Conservation (phyloP, 495 filamentous ascomycete genomes). For the Glarea lozoyensis region DNA sequence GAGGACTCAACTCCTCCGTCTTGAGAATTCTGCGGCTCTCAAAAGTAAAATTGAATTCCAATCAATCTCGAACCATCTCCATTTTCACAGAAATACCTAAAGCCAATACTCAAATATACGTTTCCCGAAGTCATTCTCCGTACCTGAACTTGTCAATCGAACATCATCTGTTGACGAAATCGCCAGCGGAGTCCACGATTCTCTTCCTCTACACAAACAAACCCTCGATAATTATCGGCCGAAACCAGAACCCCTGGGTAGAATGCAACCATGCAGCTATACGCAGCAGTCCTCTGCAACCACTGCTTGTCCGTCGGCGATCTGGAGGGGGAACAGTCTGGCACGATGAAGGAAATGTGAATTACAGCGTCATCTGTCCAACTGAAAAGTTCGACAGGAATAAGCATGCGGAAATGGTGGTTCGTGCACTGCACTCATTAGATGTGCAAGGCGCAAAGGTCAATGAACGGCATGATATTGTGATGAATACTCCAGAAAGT, state of each 20-base stretch:
- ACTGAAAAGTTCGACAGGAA: constrained; percentile 65
- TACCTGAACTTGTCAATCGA: constrained; percentile 94
- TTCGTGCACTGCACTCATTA: constrained; percentile 56
- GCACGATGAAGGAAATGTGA: constrained; percentile 86
- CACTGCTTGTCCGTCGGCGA: constrained; percentile 66
- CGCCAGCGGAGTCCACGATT: constrained; percentile 58
- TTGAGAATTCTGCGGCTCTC: too few species aligned
- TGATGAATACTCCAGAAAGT: constrained; percentile 44
- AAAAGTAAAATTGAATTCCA: neutral
- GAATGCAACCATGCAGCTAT: constrained; percentile 61
- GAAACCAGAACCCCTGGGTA: constrained; percentile 96
- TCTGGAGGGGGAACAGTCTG: constrained; percentile 90
- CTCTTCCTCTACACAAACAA: constrained; percentile 83
- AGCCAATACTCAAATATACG: constrained; percentile 53
- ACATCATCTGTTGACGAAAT: constrained; percentile 72
- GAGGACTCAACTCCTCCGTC: constrained; percentile 10
- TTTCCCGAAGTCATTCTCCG: constrained; percentile 66
- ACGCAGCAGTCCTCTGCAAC: constrained; percentile 21
- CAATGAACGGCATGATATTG: constrained; percentile 90
- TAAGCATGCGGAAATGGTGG: constrained; percentile 86
- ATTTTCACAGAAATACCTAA: neutral
- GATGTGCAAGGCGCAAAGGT: constrained; percentile 48
- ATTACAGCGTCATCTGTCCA: constrained; percentile 86
- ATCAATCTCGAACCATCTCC: too few species aligned
- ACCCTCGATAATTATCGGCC: constrained; percentile 81